Evolutionary conservation across 192 early-diverging fungal species (phyloP), one percentile per base, ranked within the genome.

Genomic region (Coemansia sp.): DNA sequence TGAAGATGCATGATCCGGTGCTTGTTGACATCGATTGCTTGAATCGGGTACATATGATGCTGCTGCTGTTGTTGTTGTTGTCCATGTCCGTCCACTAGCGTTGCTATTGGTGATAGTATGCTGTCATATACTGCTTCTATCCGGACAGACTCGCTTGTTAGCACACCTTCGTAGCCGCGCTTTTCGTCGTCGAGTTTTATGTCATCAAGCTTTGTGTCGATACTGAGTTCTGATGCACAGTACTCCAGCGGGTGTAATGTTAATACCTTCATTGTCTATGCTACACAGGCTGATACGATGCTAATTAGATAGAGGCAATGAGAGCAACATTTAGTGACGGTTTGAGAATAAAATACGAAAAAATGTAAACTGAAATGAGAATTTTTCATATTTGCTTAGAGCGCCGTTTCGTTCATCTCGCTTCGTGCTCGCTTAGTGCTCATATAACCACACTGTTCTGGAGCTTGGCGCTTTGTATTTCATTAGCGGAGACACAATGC

Each of bases 1-100:
- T 65, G 62, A 41, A 71, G 36, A 27, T 57, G 41, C 42, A 71
- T 29, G n/a, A 64, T 57, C 11, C 62, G 68, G 30, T 44, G 34
- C 17, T 41, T 55, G 8, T 53, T 50, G 27, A 53, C 20, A 38
- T 66, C 57, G 9, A 38, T 53, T 29, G 48, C 38, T n/a, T 65
- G 40, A 15, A 30, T n/a, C 19, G 11, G 31, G 17, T 28, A 41
- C 4, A 41, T 17, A 17, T 13, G 38, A 5, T 41, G 7, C 27
- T 17, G 15, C 27, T 23, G 41, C 25, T 7, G 58, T 14, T 27
- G n/a, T n/a, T n/a, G n/a, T n/a, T n/a, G n/a, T n/a, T n/a, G n/a
- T n/a, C n/a, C n/a, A n/a, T n/a, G n/a, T 5, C 14, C 2, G 10
- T 48, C 41, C 29, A 11, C 28, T 2, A 44, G 37, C 5, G 58